A percentile compares a stretch with the other conserved stretches of the same genome.
Evolutionary conservation across 306 rosid genomes (phyloP).

Genomic region (Corylus americana): DNA sequence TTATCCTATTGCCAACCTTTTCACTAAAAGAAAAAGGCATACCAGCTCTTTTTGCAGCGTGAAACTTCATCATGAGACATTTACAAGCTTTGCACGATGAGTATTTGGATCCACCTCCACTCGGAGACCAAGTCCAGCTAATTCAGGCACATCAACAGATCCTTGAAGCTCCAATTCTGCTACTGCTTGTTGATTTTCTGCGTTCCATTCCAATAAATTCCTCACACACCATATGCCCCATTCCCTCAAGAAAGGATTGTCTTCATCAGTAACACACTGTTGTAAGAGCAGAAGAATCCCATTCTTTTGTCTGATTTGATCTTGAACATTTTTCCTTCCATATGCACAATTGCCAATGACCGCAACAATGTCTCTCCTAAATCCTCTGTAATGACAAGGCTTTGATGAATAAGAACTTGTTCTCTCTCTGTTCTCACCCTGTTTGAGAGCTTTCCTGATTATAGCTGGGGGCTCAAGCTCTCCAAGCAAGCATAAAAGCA

Average conservation of each 20-base stretch:
- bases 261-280: conserved; percentile 81
- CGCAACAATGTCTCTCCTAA: conserved; percentile 71
- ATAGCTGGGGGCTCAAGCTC: conserved; percentile 73
- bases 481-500: conserved; percentile 55
- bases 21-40: not conserved
- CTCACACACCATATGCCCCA: conserved; percentile 84
- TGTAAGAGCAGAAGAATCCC: conserved; percentile 75
- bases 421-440: conserved; percentile 36
- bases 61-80: conserved; percentile 35
- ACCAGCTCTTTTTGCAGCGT: not conserved
- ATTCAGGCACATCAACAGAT: conserved; percentile 64
- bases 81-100: conserved; percentile 70
- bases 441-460: conserved; percentile 54
- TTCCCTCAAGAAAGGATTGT: conserved; percentile 83
- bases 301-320: conserved; percentile 52
- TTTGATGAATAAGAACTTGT: conserved; percentile 30
- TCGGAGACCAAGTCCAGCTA: conserved; percentile 65
- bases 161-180: conserved; percentile 72
- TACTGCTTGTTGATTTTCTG: conserved; percentile 69
- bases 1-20: too few relatives aligned
- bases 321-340: conserved; percentile 63
- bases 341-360: conserved; percentile 68
- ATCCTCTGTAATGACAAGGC: conserved; percentile 69
- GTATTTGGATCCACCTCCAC: conserved; percentile 71
- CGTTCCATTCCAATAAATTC: conserved; percentile 68